Evolutionary conservation across 1,139 yeast genomes (phyloP), one percentile per base, ranked within the genome.

Genomic region (Magnusiomyces fungicola): DNA sequence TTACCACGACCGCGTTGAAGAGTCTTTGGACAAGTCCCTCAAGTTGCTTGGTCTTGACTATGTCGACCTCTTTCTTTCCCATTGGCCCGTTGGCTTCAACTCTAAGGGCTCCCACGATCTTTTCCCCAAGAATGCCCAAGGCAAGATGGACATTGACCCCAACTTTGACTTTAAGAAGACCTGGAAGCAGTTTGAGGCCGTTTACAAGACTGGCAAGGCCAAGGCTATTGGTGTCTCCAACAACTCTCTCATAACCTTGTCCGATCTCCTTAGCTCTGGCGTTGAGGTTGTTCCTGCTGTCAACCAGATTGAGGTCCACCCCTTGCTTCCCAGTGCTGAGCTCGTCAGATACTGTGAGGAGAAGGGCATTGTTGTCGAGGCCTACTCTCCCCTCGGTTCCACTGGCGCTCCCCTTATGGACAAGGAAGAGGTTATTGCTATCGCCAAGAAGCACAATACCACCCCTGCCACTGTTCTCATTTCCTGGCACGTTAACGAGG

Each of bases 221-320:
- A 80, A 73, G 64, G 77, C 92, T 38, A 75, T 87, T 60, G 96
- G 96, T 61, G 87, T 87, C 43, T 83, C 90, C 48, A 87, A 87
- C 71, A 82, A 79, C 67, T 78, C 87, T 18, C 66, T 75, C 38
- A 69, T 70, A 39, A 72, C 76, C 56, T 65, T 86, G 51, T 69
- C 78, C 57, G 72, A 68, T 36, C 70, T 86, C 50, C 69, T 83
- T 54, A 72, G 75, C 46, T 73, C 76, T 49, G 21, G 19, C 40
- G 76, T 72, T 33, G 77, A 69, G 49, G 66, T 81, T 36, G 72
- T 71, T 16, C 96, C 95, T 25, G 89, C 80, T 33, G 80, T 71
- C 47, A 80, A 83, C 66, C 95, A 86, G 68, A 75, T 83, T 51
- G 94, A 84, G 67, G 65, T 79, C 50, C 95, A 86, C 63, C 94